phyloP scores from a whole-genome alignment of 2,329 filamentous ascomycete genomes.

The Sporothrix luriei region DNA sequence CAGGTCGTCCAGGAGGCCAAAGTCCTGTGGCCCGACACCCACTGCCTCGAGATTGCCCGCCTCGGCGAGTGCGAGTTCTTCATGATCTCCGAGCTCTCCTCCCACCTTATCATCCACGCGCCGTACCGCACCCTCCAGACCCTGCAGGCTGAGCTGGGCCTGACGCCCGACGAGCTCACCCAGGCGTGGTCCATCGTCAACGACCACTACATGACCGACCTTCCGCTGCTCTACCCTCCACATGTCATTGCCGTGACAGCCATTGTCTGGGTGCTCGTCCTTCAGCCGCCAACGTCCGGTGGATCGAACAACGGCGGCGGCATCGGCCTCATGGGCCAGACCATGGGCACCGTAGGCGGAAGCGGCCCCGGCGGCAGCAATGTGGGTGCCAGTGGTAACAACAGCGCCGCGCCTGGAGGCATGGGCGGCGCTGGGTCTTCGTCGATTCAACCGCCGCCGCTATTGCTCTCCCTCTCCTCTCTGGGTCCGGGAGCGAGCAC shows the following conservation, averaged over 20 bases:
- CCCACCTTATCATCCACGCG: constrained; percentile 86
- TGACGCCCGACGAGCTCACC: constrained; percentile 76
- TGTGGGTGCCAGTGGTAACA: background rate
- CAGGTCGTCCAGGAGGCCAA: constrained; percentile 85
- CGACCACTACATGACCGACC: constrained; percentile 88
- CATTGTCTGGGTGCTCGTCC: constrained; percentile 79
- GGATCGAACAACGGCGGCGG: constrained; percentile 25
- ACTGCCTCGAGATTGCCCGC: constrained; percentile 75
- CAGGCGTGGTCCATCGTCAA: constrained; percentile 84
- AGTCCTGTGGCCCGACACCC: constrained; percentile 76
- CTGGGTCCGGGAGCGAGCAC: constrained; percentile 21
- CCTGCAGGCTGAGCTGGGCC: constrained; percentile 67
- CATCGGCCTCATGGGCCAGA: constrained; percentile 27
- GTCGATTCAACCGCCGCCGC: background rate
- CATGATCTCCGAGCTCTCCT: constrained; percentile 87
- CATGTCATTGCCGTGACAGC: constrained; percentile 86
- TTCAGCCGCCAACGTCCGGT: constrained; percentile 58
- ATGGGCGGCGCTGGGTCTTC: background rate
- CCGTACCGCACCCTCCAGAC: constrained; percentile 80
- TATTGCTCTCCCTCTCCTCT: constrained; percentile 1
- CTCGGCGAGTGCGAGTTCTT: constrained; percentile 94
- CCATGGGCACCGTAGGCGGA: background rate
- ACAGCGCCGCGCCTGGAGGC: constrained; percentile 13
- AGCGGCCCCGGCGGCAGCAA: constrained; percentile 19
- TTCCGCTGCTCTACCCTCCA: constrained; percentile 83